Conservation (phyloP, 495 filamentous ascomycete species). For the Sphaerosporella brunnea region DNA sequence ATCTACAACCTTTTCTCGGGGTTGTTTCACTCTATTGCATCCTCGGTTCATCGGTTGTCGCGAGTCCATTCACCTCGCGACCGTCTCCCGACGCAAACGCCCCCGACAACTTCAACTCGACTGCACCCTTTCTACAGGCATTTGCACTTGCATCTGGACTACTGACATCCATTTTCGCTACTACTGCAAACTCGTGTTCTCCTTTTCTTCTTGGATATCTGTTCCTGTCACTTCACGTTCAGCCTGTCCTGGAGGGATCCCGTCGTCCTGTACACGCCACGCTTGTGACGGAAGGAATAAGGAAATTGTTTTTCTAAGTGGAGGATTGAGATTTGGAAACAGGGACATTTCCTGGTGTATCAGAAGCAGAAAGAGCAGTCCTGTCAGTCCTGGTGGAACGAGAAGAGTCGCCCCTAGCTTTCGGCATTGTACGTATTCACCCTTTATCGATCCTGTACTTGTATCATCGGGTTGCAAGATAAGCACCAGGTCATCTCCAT, state of each 20-base stretch:
- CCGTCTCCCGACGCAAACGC: no score
- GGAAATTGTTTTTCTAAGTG: neutral
- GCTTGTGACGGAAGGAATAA: constrained; percentile 2
- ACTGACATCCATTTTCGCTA: no score
- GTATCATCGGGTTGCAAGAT: constrained; percentile 2
- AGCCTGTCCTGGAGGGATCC: neutral
- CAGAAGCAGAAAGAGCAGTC: constrained; percentile 4
- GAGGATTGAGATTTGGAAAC: constrained; percentile 1
- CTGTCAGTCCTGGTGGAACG: constrained; percentile 4
- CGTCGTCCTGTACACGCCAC: constrained; percentile 3
- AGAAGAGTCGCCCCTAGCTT: constrained; percentile 6
- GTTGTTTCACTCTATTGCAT: no score
- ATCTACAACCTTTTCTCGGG: no score
- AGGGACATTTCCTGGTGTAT: constrained; percentile 24
- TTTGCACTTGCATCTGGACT: no score
- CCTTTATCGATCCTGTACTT: constrained; percentile 18
- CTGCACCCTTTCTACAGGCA: no score
- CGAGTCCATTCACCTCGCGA: no score
- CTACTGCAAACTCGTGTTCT: constrained; percentile 1
- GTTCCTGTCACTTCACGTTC: constrained; percentile 1
- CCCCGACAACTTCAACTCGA: no score
- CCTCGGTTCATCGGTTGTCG: no score
- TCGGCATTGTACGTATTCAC: constrained; percentile 27
- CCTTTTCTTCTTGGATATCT: constrained; percentile 3
- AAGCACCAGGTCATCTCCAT: no score